A percentile compares a stretch with the other conserved stretches of the same genome.
Conservation (phyloP, 306 rosid genomes). For the Chamaecrista fasciculata region DNA sequence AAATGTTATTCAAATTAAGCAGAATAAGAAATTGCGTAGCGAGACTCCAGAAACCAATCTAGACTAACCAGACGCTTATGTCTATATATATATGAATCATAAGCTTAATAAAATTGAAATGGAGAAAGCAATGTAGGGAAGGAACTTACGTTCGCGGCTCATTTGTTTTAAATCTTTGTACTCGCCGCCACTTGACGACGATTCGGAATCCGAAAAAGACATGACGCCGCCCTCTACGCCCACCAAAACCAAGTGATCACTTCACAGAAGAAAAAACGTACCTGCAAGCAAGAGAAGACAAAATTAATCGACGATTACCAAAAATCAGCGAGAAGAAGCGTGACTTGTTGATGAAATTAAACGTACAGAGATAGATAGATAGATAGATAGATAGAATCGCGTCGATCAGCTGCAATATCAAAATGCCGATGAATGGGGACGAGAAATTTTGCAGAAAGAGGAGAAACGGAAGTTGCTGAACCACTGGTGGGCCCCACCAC, state of each 20-base stretch:
- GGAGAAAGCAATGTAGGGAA: neutral
- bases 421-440: too few relatives aligned
- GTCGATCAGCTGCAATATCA: too few relatives aligned
- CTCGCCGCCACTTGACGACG: conserved; percentile 37
- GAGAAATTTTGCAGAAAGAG: neutral
- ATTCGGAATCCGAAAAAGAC: conserved; percentile 43
- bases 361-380: too few relatives aligned
- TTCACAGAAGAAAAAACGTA: neutral
- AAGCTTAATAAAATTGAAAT: neutral
- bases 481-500: conserved; percentile 6
- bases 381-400: too few relatives aligned
- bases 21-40: neutral
- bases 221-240: conserved; percentile 15
- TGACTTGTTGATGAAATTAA: neutral
- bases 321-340: neutral
- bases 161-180: conserved; percentile 38
- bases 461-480: neutral
- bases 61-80: conserved; percentile 7
- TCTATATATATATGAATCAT: neutral
- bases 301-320: too few relatives aligned
- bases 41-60: neutral
- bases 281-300: too few relatives aligned
- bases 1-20: neutral
- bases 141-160: conserved; percentile 40
- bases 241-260: conserved; percentile 27